phyloP scores from a whole-genome alignment of 495 filamentous ascomycete species.

The Penicillium longicatenatum region DNA sequence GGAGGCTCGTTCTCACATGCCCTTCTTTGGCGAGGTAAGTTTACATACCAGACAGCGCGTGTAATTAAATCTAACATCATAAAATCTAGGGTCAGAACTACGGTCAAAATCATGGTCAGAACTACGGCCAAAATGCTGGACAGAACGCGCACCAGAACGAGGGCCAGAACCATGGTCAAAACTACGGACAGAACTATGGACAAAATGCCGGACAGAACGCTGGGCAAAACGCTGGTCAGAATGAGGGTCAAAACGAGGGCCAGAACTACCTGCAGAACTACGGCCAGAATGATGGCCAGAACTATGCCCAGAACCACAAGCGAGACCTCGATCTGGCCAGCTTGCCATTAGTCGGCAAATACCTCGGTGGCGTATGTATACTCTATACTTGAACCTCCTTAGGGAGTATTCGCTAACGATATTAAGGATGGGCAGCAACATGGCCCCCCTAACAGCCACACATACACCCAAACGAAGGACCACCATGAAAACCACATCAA shows the following conservation, averaged over 20 bases:
- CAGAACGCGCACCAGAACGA: constrained; percentile 6
- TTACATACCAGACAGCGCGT: background rate
- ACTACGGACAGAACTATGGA: constrained; percentile 1
- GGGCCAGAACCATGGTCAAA: constrained; percentile 13
- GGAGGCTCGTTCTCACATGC: constrained; percentile 4
- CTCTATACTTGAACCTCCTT: background rate
- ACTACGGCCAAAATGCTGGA: constrained; percentile 6
- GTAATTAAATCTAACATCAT: background rate
- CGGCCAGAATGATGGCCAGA: constrained; percentile 14
- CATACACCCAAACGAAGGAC: no score
- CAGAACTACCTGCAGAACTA: background rate
- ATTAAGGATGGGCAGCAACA: background rate
- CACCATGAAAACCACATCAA: background rate
- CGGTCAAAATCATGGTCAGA: constrained; percentile 13
- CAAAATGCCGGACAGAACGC: constrained; percentile 13
- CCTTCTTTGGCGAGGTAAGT: constrained; percentile 1
- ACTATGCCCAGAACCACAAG: constrained; percentile 14
- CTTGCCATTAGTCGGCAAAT: constrained; percentile 20
- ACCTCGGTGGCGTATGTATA: constrained; percentile 15
- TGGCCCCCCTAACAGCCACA: background rate
- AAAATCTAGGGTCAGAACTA: background rate
- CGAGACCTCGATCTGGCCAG: constrained; percentile 13
- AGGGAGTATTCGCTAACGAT: background rate
- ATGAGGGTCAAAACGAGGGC: constrained; percentile 6
- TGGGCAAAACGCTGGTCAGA: constrained; percentile 9